A percentile compares a stretch with the other conserved stretches of the same genome.
Conservation (phyloP, 1,284 basidiomycete species). For the Cutaneotrichosporon sp. region DNA sequence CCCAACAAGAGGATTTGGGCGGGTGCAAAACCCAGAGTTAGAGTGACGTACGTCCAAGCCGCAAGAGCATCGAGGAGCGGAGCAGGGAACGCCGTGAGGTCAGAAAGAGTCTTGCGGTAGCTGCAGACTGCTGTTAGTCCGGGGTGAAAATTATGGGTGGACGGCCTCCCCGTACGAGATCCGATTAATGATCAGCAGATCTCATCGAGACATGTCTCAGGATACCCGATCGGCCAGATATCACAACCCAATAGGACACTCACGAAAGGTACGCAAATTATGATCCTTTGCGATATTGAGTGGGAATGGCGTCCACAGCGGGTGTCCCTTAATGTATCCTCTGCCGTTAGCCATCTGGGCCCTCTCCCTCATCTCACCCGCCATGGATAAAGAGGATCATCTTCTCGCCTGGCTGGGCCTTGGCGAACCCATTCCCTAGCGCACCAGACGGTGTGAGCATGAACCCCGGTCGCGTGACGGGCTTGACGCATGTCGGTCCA, state of each 20-base stretch:
- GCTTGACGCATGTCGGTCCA: slow-evolving; percentile 6
- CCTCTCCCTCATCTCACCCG: slow-evolving; percentile 10
- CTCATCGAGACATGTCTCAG: not conserved
- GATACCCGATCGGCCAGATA: not conserved
- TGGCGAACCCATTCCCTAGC: slow-evolving; percentile 4
- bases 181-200: not conserved
- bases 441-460: slow-evolving; percentile 25
- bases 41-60: slow-evolving; percentile 22
- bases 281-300: slow-evolving; percentile 18
- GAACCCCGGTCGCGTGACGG: slow-evolving; percentile 17
- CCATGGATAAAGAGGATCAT: slow-evolving; percentile 34
- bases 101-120: slow-evolving; percentile 24
- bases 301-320: slow-evolving; percentile 18
- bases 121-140: slow-evolving; percentile 7
- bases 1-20: slow-evolving; percentile 19
- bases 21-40: slow-evolving; percentile 19
- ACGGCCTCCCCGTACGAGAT: too few species aligned
- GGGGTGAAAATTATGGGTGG: not conserved
- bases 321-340: slow-evolving; percentile 27
- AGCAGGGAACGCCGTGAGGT: slow-evolving; percentile 18
- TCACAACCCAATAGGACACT: not conserved
- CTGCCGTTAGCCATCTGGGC: slow-evolving; percentile 12
- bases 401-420: slow-evolving; percentile 28
- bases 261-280: slow-evolving; percentile 17
- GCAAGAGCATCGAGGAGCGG: slow-evolving; percentile 28